Evolutionary conservation across 2,329 filamentous ascomycete species (phyloP), one percentile per base, ranked within the genome.

Genomic region (Apiospora marii): DNA sequence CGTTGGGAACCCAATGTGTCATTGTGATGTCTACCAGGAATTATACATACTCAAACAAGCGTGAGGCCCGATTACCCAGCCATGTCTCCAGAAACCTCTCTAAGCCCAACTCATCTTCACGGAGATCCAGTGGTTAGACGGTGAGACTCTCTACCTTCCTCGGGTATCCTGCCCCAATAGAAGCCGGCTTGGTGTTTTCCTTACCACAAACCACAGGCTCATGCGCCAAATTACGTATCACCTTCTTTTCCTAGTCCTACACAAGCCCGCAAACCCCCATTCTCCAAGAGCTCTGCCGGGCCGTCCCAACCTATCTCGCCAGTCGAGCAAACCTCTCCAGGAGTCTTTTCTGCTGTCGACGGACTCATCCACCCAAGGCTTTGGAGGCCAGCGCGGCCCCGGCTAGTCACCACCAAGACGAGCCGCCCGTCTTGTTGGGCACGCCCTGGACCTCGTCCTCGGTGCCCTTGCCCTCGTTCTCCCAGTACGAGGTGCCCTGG

Each of bases 391-490:
- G 34, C 13, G 58, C 19, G 2, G 58, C 34, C n/a, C 34, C 58
- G 58, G 30, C 30, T 64, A 64, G 58, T 64, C 58, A 64, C 58
- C 58, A 64, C 30, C 34, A 64, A 64, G 58, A 64, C 34, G 30
- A 44, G n/a, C 24, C 22, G 43, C 37, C 58, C 27, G 24, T 68
- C 61, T 71, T 53, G 30, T 16, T 30, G 34, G 58, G 34, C 3
- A n/a, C 3, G 3, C n/a, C 19, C 58, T 64, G 34, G 10, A n/a
- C 70, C 72, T 67, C 49, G 64, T 73, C 71, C 1, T 73, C 69
- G 24, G 75, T 72, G 13, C 73, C 70, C 30, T 75, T 72, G n/a
- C 68, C 67, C 22, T 58, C 53, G 41, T 30, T 61, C 1, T 73
- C 58, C 67, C 69, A 74, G 34, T 43, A 70, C n/a, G 46, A 34